A percentile compares a stretch with the other conserved stretches of the same genome.
phyloP scores from a whole-genome alignment of 139 green algal species.

The Asterochloris erici region DNA sequence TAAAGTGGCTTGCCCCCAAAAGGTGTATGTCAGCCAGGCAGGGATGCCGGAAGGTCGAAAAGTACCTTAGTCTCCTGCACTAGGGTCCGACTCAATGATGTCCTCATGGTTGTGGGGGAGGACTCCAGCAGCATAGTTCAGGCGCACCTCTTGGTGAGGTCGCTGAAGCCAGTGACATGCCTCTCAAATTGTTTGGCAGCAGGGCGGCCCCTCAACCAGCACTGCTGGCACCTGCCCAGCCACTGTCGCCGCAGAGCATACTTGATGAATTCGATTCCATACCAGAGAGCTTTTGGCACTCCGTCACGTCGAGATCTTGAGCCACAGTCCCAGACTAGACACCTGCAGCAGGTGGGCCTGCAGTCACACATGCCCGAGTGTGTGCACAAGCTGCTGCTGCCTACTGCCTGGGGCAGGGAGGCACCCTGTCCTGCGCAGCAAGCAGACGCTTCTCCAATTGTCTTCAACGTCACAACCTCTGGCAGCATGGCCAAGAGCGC shows the following conservation, averaged over 20 bases:
- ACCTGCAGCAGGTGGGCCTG: constrained; percentile 28
- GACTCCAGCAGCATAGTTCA: neutral
- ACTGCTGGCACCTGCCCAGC: constrained; percentile 17
- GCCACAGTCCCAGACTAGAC: constrained; percentile 57
- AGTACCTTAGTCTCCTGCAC: constrained; percentile 26
- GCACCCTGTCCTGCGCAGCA: neutral
- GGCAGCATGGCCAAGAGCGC: neutral
- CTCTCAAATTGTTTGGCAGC: neutral
- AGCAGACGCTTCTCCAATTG: neutral
- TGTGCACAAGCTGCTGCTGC: neutral
- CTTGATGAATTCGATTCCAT: constrained; percentile 16
- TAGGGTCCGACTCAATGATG: neutral
- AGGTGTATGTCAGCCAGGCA: constrained; percentile 13
- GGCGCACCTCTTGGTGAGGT: too few species aligned
- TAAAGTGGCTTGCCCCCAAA: neutral
- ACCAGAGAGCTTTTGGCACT: constrained; percentile 64
- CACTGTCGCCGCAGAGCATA: constrained; percentile 1
- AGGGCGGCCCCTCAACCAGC: constrained; percentile 10
- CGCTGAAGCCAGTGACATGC: neutral
- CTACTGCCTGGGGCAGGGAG: neutral
- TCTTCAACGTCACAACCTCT: neutral
- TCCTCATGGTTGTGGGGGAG: too few species aligned
- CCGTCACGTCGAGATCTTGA: constrained; percentile 47
- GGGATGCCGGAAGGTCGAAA: constrained; percentile 15
- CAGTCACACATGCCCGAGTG: too few species aligned